phyloP scores from a whole-genome alignment of 1,139 yeast species.

The Sugiyamaella neomexicana region DNA sequence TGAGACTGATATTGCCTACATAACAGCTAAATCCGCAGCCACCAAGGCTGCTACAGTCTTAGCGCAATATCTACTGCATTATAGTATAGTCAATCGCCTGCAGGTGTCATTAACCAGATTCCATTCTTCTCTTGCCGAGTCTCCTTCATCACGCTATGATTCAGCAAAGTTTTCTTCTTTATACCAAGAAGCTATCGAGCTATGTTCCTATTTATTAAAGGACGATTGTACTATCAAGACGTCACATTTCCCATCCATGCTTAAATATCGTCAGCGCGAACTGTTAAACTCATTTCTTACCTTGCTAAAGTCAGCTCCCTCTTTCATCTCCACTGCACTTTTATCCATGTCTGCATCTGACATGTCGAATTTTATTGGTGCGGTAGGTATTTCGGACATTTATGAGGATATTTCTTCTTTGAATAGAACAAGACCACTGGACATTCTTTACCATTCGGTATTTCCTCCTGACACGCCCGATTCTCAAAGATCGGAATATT shows the following conservation, averaged over 20 bases:
- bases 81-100: slow-evolving; percentile 31
- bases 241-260: slow-evolving; percentile 27
- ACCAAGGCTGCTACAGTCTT: slow-evolving; percentile 27
- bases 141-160: slow-evolving; percentile 26
- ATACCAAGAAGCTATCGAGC: slow-evolving; percentile 33
- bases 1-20: slow-evolving; percentile 27
- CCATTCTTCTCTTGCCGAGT: slow-evolving; percentile 23
- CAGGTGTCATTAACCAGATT: slow-evolving; percentile 28
- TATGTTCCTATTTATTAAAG: slow-evolving; percentile 30
- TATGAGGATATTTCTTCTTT: slow-evolving; percentile 34
- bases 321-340: slow-evolving; percentile 39
- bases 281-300: slow-evolving; percentile 39
- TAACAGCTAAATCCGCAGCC: slow-evolving; percentile 25
- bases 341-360: slow-evolving; percentile 33
- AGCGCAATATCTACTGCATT: slow-evolving; percentile 29
- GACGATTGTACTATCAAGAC: slow-evolving; percentile 25
- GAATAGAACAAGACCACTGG: slow-evolving; percentile 36
- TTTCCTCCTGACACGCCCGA: slow-evolving; percentile 33
- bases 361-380: slow-evolving; percentile 28
- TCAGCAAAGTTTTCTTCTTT: slow-evolving; percentile 31
- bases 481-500: slow-evolving; percentile 35
- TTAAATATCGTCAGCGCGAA: slow-evolving; percentile 33
- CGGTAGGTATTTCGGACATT: slow-evolving; percentile 23
- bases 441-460: slow-evolving; percentile 37
- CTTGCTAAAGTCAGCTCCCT: slow-evolving; percentile 40